Conservation (phyloP, 2,329 filamentous ascomycete genomes). For the Magnaporthales sp. region DNA sequence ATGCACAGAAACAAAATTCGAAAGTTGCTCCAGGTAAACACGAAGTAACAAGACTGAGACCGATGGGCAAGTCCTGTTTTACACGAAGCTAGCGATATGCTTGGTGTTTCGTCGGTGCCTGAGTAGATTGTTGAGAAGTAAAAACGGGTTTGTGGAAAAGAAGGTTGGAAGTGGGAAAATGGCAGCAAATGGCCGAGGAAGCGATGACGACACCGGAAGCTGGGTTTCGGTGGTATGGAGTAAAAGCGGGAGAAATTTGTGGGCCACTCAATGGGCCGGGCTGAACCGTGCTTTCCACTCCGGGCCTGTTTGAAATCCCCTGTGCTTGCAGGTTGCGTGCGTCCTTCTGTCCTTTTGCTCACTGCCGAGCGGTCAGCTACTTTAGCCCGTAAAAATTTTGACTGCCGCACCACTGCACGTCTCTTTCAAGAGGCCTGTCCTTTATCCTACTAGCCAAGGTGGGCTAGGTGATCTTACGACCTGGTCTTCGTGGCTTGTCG, state of each 20-base stretch:
- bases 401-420: slow-evolving; percentile 3
- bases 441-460: not conserved
- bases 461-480: not conserved
- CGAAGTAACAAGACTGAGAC: not conserved
- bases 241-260: not conserved
- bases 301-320: not conserved
- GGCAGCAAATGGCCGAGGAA: not conserved
- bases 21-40: not conserved
- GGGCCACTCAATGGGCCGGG: not conserved
- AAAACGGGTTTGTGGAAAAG: not conserved
- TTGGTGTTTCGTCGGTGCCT: not conserved
- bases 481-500: not conserved
- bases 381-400: not conserved
- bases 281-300: not conserved
- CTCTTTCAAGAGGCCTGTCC: not conserved
- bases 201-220: slow-evolving; percentile 6
- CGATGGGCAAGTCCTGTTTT: not conserved
- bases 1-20: not conserved
- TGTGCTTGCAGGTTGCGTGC: not conserved
- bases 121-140: not conserved
- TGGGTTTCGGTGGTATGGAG: not conserved
- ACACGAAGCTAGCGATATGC: not conserved
- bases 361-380: not conserved
- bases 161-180: not conserved
- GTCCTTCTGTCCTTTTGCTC: not conserved